Evolutionary conservation across 306 rosid species (phyloP), one percentile per base, ranked within the genome.

Genomic region (Malus sylvestris): DNA sequence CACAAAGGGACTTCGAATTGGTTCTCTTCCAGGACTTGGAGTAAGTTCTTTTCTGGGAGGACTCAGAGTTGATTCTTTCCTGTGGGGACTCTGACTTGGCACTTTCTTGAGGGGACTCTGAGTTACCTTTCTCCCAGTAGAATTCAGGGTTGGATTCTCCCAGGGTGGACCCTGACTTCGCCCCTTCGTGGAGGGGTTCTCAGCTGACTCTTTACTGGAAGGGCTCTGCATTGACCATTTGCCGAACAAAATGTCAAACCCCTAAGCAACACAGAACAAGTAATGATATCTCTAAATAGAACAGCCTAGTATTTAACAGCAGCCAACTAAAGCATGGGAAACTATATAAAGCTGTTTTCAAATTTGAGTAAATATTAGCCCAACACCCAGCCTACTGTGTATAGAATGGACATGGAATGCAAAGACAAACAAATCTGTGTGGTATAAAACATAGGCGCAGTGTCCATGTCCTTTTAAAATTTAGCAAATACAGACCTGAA

Each of bases 21-120:
- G 71, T 75, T 80, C 81, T 76, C 63, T 79, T 75, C 78, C 70
- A 66, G 77, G 71, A 78, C 87, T 82, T 76, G 57, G 73, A 52
- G 74, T 73, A 16, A 23, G 68, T 62, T 72, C 79, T 78, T 70
- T 83, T 70, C 46, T 73, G 42, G 78, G 38, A 40, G 81, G 74
- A 81, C 85, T 80, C 66, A 55, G 76, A 78, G 61, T 45, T 72
- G 74, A 35, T 76, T 76, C 80, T 76, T 46, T 73, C 78, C 76
- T 58, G 70, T 53, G 63, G 79, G 85, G 83, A 81, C 81, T 83
- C 80, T 55, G 63, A 42, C 60, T 75, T 20, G 30, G 63, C 57
- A 72, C 66, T 68, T 52, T 69, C 10, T 27, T 33, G 40, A 12
- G 16, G 70, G 68, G 46, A 23, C 74, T 64, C 44, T 25, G 66